Evolutionary conservation across 306 rosid species (phyloP), one percentile per base, ranked within the genome.

Genomic region (Quercus agrifolia): DNA sequence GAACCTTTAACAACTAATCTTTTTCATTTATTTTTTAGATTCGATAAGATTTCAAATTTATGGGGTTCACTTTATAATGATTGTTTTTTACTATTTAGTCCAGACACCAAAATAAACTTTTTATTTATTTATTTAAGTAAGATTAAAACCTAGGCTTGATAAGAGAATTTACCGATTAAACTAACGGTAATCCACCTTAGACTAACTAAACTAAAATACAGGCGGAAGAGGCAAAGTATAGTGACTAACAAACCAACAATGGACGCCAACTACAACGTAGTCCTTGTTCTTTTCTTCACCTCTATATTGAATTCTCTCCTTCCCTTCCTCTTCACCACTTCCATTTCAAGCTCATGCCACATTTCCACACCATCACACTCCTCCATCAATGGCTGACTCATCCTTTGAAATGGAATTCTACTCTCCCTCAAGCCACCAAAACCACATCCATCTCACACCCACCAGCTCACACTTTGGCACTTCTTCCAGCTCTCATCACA

Each of bases 341-440:
- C 67, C 10, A 17, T 41, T 30, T 73, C 56, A 63, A 54, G 0
- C 6, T 51, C 56, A 55, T 17, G 28, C 52, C 72, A 4, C 71
- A 6, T 74, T 74, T 56, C 23, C 46, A 17, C 58, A 61, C 76
- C 67, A 57, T 12, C 31, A 67, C 55, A 31, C 59, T 27, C 72
- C 73, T 73, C 74, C 46, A 80, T 79, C 82, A 74, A 84, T 85
- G 93, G 84, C 87, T 77, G 87, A 84, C 80, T 87, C 91, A 74
- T 89, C 91, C 59, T 81, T 86, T 17, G 90, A 90, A 61, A 54
- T 76, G 1, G 90, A 87, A 9, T 55, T 30, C 82, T 38, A 44
- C 80, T 71, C 77, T 54, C 21, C 82, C 66, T 13, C 87, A 55
- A 57, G 73, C 77, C 81, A 41, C 76, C 83, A 63, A 17, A 78